Percentiles rank a stretch among this genome's conserved stretches.
Evolutionary conservation across 2,329 filamentous ascomycete genomes (phyloP).

Genomic region (Stachybotrys elegans): DNA sequence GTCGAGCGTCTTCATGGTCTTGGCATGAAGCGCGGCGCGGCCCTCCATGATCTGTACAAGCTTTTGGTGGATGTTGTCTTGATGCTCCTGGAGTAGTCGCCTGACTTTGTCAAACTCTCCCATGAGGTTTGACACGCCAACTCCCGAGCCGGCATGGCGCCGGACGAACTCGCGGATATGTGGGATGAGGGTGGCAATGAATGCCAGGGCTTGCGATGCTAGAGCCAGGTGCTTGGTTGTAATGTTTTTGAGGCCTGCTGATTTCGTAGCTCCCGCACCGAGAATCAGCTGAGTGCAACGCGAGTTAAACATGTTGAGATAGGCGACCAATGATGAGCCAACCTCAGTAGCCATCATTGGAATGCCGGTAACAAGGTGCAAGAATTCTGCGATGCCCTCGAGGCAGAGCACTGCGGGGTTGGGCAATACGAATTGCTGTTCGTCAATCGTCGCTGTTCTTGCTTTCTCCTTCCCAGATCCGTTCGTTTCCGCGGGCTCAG

Average conservation of each 20-base stretch:
- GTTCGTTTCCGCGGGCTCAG: conserved; percentile 37
- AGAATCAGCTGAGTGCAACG: conserved; percentile 94
- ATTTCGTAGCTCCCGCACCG: conserved; percentile 83
- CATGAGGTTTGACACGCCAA: conserved; percentile 55
- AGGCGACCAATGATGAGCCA: conserved; percentile 72
- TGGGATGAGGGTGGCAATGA: conserved; percentile 80
- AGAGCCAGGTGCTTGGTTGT: conserved; percentile 92
- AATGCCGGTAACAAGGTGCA: conserved; percentile 77
- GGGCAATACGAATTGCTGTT: conserved; percentile 80
- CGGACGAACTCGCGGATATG: conserved; percentile 89
- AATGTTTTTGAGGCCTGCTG: conserved; percentile 90
- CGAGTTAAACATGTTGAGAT: conserved; percentile 91
- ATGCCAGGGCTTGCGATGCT: conserved; percentile 82
- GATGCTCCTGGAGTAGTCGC: conserved; percentile 80
- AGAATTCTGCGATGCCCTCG: conserved; percentile 73
- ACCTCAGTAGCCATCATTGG: conserved; percentile 87
- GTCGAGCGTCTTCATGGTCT: conserved; percentile 66
- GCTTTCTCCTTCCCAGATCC: conserved; percentile 56
- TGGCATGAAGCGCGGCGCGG: conserved; percentile 68
- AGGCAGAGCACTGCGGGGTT: conserved; percentile 78
- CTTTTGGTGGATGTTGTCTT: conserved; percentile 86
- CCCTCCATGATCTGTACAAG: conserved; percentile 87
- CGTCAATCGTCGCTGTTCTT: conserved; percentile 72
- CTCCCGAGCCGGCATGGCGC: conserved; percentile 58
- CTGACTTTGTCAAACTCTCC: conserved; percentile 86